phyloP scores from a whole-genome alignment of 345 rosid species.

The Acer yangbiense region DNA sequence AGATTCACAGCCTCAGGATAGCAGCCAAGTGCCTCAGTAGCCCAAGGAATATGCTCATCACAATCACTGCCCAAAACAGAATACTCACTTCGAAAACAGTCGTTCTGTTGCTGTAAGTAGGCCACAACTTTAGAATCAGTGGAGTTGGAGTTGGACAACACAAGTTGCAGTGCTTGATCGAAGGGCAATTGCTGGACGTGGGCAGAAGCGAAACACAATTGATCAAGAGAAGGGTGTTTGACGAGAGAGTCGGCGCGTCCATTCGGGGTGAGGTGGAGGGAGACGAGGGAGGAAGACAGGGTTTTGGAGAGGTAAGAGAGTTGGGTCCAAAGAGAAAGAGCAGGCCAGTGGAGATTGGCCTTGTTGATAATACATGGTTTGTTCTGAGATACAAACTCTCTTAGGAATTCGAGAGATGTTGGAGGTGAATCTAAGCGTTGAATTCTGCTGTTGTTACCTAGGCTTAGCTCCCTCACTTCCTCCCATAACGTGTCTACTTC shows the following conservation, averaged over 20 bases:
- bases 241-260: slow-evolving; percentile 78
- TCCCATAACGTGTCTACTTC: slow-evolving; percentile 56
- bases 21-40: slow-evolving; percentile 74
- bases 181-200: slow-evolving; percentile 61
- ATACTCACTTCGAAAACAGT: slow-evolving; percentile 78
- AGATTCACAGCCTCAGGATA: slow-evolving; percentile 90
- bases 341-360: slow-evolving; percentile 73
- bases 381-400: slow-evolving; percentile 69
- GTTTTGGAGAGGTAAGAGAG: slow-evolving; percentile 48
- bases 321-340: slow-evolving; percentile 64
- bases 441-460: slow-evolving; percentile 41
- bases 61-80: slow-evolving; percentile 54
- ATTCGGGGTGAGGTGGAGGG: slow-evolving; percentile 81
- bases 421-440: slow-evolving; percentile 57
- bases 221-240: neutral
- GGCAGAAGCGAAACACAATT: slow-evolving; percentile 76
- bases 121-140: slow-evolving; percentile 35
- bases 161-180: slow-evolving; percentile 53
- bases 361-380: slow-evolving; percentile 81
- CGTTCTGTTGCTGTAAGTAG: slow-evolving; percentile 85
- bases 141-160: slow-evolving; percentile 22
- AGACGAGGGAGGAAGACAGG: slow-evolving; percentile 62
- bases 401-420: slow-evolving; percentile 60
- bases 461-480: slow-evolving; percentile 69
- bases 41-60: slow-evolving; percentile 69